Percentiles rank a stretch among this genome's conserved stretches.
phyloP scores from a whole-genome alignment of 176 grass and related monocot species.

The Avena sativa region DNA sequence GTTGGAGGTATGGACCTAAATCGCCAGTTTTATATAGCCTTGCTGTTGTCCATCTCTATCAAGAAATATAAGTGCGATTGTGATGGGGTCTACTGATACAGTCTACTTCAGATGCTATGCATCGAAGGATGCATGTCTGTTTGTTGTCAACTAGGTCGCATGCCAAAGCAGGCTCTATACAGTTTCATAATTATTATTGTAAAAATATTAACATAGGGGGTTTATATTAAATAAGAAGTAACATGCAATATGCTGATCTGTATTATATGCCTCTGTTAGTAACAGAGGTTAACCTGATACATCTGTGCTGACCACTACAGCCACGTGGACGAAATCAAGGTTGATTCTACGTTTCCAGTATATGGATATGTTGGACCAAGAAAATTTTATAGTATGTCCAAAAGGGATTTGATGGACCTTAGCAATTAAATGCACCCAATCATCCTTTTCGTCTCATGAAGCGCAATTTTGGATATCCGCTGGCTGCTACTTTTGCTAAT shows the following conservation, averaged over 20 bases:
- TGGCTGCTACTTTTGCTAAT: no score
- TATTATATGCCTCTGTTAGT: not conserved
- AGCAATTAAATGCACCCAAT: no score
- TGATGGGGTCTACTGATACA: slow-evolving; percentile 6
- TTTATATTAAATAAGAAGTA: slow-evolving; percentile 8
- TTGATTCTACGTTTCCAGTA: no score
- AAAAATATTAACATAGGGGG: not conserved
- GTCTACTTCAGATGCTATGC: not conserved
- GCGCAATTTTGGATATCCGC: no score
- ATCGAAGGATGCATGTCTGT: not conserved
- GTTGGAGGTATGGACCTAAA: not conserved
- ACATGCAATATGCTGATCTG: not conserved
- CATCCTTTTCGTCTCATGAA: no score
- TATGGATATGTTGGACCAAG: no score
- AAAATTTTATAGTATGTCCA: no score
- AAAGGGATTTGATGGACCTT: no score
- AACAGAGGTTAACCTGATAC: not conserved
- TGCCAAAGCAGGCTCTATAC: not conserved
- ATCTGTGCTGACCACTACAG: not conserved
- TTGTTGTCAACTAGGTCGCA: slow-evolving; percentile 13
- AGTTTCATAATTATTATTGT: not conserved
- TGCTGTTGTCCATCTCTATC: not conserved
- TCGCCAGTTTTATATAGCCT: not conserved
- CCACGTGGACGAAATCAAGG: no score
- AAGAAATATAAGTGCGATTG: slow-evolving; percentile 34